Percentiles rank a stretch among this genome's conserved stretches.
These are phyloP conservation scores for Plectosphaerella sp. DNA, from an alignment of 2,329 filamentous ascomycete genomes.

Conservation along the genomic window DNA sequence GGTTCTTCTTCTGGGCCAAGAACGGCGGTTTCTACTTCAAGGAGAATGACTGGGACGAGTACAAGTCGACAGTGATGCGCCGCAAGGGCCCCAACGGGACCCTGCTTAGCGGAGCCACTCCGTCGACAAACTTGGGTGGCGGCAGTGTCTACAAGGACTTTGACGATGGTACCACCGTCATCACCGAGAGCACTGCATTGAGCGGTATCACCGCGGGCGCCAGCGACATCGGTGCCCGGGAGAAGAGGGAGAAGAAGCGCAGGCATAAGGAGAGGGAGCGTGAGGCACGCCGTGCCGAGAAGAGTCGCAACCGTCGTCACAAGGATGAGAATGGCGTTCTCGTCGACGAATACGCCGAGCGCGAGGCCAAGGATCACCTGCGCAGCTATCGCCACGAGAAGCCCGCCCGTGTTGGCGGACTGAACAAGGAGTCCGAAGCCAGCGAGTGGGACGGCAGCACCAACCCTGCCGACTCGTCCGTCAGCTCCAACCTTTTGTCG, in stretches of 20 bases:
- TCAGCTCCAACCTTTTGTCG: constrained; percentile 56
- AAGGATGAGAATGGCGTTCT: constrained; percentile 38
- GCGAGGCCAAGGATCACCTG: constrained; percentile 63
- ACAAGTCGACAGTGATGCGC: constrained; percentile 89
- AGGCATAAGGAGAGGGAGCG: constrained; percentile 38
- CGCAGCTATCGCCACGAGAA: constrained; percentile 83
- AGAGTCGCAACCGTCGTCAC: constrained; percentile 15
- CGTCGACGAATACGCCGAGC: constrained; percentile 62
- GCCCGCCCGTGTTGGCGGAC: constrained; percentile 78
- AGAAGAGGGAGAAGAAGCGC: constrained; percentile 51
- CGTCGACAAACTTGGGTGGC: constrained; percentile 79
- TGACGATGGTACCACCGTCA: constrained; percentile 41
- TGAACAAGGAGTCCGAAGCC: constrained; percentile 79
- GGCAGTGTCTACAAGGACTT: constrained; percentile 79
- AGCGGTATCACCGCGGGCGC: constrained; percentile 55
- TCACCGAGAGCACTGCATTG: constrained; percentile 40
- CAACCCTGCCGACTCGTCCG: constrained; percentile 63
- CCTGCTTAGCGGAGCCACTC: constrained; percentile 76
- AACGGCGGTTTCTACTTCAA: constrained; percentile 91
- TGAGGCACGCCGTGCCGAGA: constrained; percentile 26
- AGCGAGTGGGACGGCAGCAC: constrained; percentile 72
- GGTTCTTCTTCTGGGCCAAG: constrained; percentile 99
- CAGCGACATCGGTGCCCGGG: constrained; percentile 50
- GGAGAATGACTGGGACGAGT: constrained; percentile 92
- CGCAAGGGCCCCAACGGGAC: constrained; percentile 87